Evolutionary conservation across 495 filamentous ascomycete genomes (phyloP).

Genomic region (Melanomma pulvis-pyrius): DNA sequence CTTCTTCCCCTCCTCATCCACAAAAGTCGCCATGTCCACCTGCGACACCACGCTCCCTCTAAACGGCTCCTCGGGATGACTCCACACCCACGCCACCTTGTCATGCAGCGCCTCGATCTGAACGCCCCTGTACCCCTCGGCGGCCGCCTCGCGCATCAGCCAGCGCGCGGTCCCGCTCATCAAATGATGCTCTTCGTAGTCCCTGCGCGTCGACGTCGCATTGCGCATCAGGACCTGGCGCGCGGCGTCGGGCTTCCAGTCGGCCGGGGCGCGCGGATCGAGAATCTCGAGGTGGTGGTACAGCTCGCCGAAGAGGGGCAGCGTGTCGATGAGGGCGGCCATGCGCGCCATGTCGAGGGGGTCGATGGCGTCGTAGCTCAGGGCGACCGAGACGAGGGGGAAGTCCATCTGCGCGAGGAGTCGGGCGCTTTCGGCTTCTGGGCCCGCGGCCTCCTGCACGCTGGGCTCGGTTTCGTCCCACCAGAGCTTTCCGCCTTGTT

Average conservation of each 20-base stretch:
- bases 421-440: constrained; percentile 45
- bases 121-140: constrained; percentile 40
- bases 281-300: constrained; percentile 28
- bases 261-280: constrained; percentile 35
- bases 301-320: constrained; percentile 45
- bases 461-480: constrained; percentile 42
- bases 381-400: constrained; percentile 49
- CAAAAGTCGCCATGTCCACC: constrained; percentile 8
- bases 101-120: constrained; percentile 17
- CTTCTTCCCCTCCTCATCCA: constrained; percentile 19
- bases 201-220: constrained; percentile 45
- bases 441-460: constrained; percentile 5
- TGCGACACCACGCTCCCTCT: background rate
- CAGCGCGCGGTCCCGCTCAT: constrained; percentile 47
- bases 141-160: constrained; percentile 45
- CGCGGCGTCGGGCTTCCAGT: constrained; percentile 37
- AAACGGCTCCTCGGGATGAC: constrained; percentile 5
- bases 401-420: constrained; percentile 55
- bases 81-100: constrained; percentile 12
- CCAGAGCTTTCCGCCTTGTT: constrained; percentile 48
- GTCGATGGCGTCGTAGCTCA: constrained; percentile 46
- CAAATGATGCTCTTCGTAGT: constrained; percentile 43
- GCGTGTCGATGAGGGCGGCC: constrained; percentile 32
- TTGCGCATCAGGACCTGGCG: constrained; percentile 48
- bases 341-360: constrained; percentile 42